These are phyloP conservation scores for Spizellomyces punctatus DNA, from an alignment of 192 early-diverging fungal species.

Conservation along the genomic window DNA sequence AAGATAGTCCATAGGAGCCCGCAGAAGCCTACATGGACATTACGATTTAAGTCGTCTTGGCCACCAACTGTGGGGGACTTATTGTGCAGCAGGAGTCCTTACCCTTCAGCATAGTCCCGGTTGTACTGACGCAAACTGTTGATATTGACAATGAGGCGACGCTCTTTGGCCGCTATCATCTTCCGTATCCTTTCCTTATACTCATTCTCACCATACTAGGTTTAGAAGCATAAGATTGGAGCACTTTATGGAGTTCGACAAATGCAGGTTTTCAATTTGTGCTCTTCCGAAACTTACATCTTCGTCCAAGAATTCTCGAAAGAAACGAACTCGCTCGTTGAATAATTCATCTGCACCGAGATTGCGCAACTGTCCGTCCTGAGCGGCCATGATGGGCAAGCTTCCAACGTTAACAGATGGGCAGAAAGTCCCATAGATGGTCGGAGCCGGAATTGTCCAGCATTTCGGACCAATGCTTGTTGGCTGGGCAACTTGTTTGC, in stretches of 20 bases:
- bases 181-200: conserved; percentile 57
- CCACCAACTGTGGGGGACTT: no score
- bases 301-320: conserved; percentile 53
- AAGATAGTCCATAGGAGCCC: conserved; percentile 78
- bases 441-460: no score
- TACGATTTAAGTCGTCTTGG: no score
- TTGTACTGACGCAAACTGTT: conserved; percentile 85
- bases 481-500: no score
- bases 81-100: conserved; percentile 9
- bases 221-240: not conserved
- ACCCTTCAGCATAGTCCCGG: conserved; percentile 74
- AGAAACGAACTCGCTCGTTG: conserved; percentile 53
- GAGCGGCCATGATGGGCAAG: no score
- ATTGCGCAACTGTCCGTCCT: conserved; percentile 5
- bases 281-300: conserved; percentile 42
- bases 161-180: conserved; percentile 44
- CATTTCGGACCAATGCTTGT: no score
- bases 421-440: no score
- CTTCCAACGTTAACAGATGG: no score
- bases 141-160: conserved; percentile 84
- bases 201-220: conserved; percentile 56
- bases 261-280: not conserved
- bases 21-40: conserved; percentile 54
- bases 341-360: conserved; percentile 52
- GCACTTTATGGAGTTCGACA: not conserved